Evolutionary conservation across 768 basidiomycete genomes (phyloP).

Genomic region (Strobilomyces dryophilus): DNA sequence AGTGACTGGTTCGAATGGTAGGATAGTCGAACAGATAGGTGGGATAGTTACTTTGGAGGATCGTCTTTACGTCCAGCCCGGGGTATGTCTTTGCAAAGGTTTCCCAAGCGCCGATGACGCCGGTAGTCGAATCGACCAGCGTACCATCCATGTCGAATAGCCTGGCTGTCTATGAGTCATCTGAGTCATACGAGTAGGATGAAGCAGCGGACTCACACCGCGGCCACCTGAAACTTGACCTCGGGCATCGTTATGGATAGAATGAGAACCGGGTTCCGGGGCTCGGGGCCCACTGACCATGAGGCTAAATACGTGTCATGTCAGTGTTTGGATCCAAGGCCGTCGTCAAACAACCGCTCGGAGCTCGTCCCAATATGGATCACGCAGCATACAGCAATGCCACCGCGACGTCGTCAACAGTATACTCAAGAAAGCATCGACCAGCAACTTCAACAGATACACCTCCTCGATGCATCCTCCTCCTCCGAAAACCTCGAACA

Average conservation of each 20-base stretch:
- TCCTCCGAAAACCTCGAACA: slow-evolving; percentile 94
- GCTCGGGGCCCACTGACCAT: background rate
- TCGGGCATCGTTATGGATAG: slow-evolving; percentile 27
- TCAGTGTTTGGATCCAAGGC: slow-evolving; percentile 35
- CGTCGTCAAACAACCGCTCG: slow-evolving; percentile 37
- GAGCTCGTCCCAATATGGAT: slow-evolving; percentile 10
- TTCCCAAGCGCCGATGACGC: slow-evolving; percentile 81
- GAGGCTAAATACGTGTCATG: background rate
- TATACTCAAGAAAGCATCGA: slow-evolving; percentile 85
- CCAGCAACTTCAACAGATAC: slow-evolving; percentile 88
- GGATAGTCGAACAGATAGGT: background rate
- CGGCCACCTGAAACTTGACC: slow-evolving; percentile 35
- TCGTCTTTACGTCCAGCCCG: slow-evolving; percentile 53
- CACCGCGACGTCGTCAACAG: slow-evolving; percentile 64
- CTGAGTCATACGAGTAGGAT: background rate
- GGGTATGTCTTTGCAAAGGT: slow-evolving; percentile 71
- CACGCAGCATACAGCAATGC: slow-evolving; percentile 44
- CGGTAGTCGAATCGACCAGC: slow-evolving; percentile 76
- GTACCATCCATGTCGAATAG: slow-evolving; percentile 86
- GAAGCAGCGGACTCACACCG: slow-evolving; percentile 31
- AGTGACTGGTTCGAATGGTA: background rate
- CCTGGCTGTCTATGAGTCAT: slow-evolving; percentile 30
- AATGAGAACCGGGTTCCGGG: background rate
- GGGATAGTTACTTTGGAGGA: slow-evolving; percentile 53
- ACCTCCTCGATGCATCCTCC: slow-evolving; percentile 81